A percentile compares a stretch with the other conserved stretches of the same genome.
Conservation (phyloP, 1,284 basidiomycete genomes). For the Sphagnurus paluster region DNA sequence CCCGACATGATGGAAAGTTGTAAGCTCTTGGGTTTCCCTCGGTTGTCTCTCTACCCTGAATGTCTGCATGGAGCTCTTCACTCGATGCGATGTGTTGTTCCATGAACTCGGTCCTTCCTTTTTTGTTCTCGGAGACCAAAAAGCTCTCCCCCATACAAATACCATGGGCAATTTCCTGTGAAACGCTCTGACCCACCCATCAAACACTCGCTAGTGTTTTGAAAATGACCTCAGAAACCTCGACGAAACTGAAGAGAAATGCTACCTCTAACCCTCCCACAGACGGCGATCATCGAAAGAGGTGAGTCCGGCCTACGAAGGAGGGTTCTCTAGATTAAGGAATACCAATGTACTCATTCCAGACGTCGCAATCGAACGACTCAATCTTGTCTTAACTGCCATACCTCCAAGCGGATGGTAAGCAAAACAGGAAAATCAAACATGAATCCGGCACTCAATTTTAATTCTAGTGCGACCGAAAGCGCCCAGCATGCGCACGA, state of each 20-base stretch:
- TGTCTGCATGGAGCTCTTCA: conserved; percentile 22
- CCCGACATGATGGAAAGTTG: conserved; percentile 29
- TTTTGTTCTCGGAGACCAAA: conserved; percentile 28
- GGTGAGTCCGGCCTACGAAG: conserved; percentile 28
- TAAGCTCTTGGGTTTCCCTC: conserved; percentile 26
- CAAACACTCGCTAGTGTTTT: neutral
- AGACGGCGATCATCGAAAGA: conserved; percentile 43
- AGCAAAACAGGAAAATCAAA: conserved; percentile 17
- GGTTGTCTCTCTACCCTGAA: conserved; percentile 28
- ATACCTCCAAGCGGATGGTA: conserved; percentile 82
- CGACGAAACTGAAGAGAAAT: conserved; percentile 28
- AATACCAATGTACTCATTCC: conserved; percentile 3
- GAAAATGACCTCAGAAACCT: conserved; percentile 28
- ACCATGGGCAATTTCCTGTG: conserved; percentile 17
- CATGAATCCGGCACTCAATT: neutral
- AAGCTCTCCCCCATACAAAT: conserved; percentile 30
- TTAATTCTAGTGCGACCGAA: conserved; percentile 60
- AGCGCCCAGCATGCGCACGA: conserved; percentile 64
- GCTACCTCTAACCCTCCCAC: conserved; percentile 25
- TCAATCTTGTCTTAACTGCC: conserved; percentile 47
- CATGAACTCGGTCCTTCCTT: conserved; percentile 19
- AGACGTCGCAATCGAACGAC: conserved; percentile 46
- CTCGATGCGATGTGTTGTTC: conserved; percentile 18
- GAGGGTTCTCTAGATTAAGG: neutral
- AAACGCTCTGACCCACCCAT: conserved; percentile 12